A percentile compares a stretch with the other conserved stretches of the same genome.
phyloP scores from a whole-genome alignment of 805 yeast genomes.

The Candida ovalis region DNA sequence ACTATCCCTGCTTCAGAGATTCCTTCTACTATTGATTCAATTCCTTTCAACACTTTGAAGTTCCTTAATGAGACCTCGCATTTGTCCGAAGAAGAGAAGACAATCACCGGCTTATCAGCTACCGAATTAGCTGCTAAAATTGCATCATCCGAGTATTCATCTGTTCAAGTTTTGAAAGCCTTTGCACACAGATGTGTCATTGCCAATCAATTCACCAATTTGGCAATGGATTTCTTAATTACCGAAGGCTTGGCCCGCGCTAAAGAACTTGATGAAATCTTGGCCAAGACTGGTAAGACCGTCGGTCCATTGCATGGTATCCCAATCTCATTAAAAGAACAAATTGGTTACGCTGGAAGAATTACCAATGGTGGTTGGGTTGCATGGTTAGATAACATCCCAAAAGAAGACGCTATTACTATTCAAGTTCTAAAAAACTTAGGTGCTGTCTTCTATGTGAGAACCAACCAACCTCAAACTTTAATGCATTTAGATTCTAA shows the following conservation, averaged over 20 bases:
- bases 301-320: conserved; percentile 69
- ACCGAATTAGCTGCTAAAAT: conserved; percentile 39
- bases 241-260: conserved; percentile 60
- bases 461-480: conserved; percentile 68
- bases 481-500: conserved; percentile 66
- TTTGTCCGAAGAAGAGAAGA: conserved; percentile 34
- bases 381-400: conserved; percentile 43
- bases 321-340: conserved; percentile 68
- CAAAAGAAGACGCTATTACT: conserved; percentile 44
- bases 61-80: conserved; percentile 32
- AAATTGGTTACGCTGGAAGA: conserved; percentile 49
- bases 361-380: conserved; percentile 62
- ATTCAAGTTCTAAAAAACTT: conserved; percentile 43
- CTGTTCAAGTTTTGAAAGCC: conserved; percentile 55
- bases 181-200: conserved; percentile 62
- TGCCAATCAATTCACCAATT: conserved; percentile 58
- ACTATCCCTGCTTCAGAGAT: conserved; percentile 29
- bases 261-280: conserved; percentile 51
- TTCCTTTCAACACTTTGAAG: conserved; percentile 34
- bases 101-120: conserved; percentile 43
- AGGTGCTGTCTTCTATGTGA: conserved; percentile 60
- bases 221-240: conserved; percentile 52
- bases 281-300: conserved; percentile 44
- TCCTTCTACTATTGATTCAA: conserved; percentile 33
- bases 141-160: conserved; percentile 41